Percentiles rank a stretch among this genome's conserved stretches.
These are phyloP conservation scores for Carex kokanica DNA, from an alignment of 176 grass and related monocot species.

Conservation along the genomic window DNA sequence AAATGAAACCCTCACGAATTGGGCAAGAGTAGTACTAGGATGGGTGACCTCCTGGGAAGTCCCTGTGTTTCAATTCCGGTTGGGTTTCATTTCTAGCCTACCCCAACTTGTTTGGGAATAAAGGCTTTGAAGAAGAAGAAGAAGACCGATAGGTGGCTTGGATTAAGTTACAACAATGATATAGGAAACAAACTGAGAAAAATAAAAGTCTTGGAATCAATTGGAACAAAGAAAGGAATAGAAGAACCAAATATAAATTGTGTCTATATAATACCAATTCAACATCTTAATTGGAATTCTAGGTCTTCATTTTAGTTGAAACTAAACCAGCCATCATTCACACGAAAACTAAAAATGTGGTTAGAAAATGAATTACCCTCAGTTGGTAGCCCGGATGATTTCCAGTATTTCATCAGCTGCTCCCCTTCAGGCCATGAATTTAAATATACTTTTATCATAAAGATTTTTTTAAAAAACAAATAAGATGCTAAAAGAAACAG, in stretches of 20 bases:
- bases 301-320: not conserved
- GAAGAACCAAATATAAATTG: not conserved
- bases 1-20: no score
- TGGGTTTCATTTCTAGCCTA: no score
- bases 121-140: no score
- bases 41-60: no score
- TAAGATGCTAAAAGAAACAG: not conserved
- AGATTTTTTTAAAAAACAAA: conserved; percentile 25
- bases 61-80: no score
- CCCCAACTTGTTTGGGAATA: no score
- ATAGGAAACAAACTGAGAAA: not conserved
- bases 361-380: conserved; percentile 44
- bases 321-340: not conserved
- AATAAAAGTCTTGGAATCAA: not conserved
- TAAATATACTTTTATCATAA: conserved; percentile 21
- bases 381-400: conserved; percentile 50
- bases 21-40: no score
- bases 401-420: conserved; percentile 77
- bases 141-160: not conserved
- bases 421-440: conserved; percentile 47
- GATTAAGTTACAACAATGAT: not conserved
- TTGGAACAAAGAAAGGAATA: not conserved
- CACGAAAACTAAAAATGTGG: not conserved
- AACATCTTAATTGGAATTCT: not conserved
- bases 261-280: not conserved